Evolutionary conservation across 805 yeast genomes (phyloP).

Genomic region (Nakazawaea wyomingensis): DNA sequence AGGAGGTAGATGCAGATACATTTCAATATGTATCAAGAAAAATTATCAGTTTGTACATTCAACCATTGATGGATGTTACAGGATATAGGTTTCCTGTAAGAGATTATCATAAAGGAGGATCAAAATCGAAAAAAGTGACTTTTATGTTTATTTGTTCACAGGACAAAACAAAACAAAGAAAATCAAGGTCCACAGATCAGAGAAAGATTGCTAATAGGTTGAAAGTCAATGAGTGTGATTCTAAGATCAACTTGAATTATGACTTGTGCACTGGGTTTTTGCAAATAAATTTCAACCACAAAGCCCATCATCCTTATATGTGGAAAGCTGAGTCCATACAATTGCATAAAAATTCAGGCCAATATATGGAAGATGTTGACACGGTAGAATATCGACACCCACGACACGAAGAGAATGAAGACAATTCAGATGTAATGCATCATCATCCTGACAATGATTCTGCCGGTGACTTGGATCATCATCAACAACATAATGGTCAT

Average conservation of each 20-base stretch:
- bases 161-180: constrained; percentile 36
- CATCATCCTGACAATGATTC: neutral
- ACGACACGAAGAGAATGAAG: neutral
- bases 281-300: constrained; percentile 33
- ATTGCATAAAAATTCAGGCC: constrained; percentile 7
- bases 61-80: constrained; percentile 35
- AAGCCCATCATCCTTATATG: constrained; percentile 32
- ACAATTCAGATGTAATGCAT: neutral
- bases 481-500: neutral
- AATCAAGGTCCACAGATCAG: constrained; percentile 34
- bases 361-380: constrained; percentile 12
- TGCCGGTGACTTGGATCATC: constrained; percentile 1
- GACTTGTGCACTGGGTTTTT: constrained; percentile 33
- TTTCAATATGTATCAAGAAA: constrained; percentile 30
- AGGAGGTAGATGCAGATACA: constrained; percentile 26
- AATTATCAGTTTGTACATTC: constrained; percentile 30
- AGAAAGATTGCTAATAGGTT: constrained; percentile 33
- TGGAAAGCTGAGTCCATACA: constrained; percentile 23
- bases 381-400: neutral
- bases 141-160: constrained; percentile 43
- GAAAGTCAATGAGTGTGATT: constrained; percentile 36
- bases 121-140: constrained; percentile 33
- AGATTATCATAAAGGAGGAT: constrained; percentile 40
- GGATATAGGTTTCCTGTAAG: constrained; percentile 40
- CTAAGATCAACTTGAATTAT: constrained; percentile 33